phyloP scores from a whole-genome alignment of 1,284 basidiomycete species.

The Tilletia caries region DNA sequence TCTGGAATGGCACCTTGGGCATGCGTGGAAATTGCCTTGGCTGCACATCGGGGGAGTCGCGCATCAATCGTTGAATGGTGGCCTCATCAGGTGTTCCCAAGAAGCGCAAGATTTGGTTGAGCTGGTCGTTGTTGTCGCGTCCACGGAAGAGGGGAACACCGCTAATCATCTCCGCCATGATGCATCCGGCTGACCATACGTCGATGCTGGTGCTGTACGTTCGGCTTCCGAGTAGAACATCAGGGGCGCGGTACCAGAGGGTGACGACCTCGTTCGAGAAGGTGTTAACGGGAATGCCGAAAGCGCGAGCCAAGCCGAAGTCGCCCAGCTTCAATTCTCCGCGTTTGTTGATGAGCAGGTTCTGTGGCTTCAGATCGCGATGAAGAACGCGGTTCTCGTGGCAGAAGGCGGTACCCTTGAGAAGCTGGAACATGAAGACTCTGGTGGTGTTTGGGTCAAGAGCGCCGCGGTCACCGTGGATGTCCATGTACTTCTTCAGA shows the following conservation, averaged over 20 bases:
- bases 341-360: conserved; percentile 94
- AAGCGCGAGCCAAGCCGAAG: conserved; percentile 81
- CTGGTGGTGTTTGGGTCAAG: conserved; percentile 89
- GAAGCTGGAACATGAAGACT: conserved; percentile 93
- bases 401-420: conserved; percentile 97
- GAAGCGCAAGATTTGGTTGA: conserved; percentile 95
- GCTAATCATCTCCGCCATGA: conserved; percentile 87
- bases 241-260: conserved; percentile 97
- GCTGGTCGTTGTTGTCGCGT: conserved; percentile 94
- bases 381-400: conserved; percentile 98
- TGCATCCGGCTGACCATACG: conserved; percentile 98
- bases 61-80: conserved; percentile 80
- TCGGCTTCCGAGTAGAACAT: conserved; percentile 91
- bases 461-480: conserved; percentile 90
- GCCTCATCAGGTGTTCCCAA: conserved; percentile 91
- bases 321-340: conserved; percentile 91
- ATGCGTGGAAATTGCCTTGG: conserved; percentile 84
- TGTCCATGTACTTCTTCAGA: conserved; percentile 99
- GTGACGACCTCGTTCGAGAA: conserved; percentile 66
- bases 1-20: conserved; percentile 81
- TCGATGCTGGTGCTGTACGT: conserved; percentile 99
- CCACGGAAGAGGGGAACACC: conserved; percentile 96
- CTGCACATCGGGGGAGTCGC: conserved; percentile 88
- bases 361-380: conserved; percentile 95
- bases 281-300: conserved; percentile 53